Evolutionary conservation across 345 rosid species (phyloP), one percentile per base, ranked within the genome.

Genomic region (Gossypium longicalyx): DNA sequence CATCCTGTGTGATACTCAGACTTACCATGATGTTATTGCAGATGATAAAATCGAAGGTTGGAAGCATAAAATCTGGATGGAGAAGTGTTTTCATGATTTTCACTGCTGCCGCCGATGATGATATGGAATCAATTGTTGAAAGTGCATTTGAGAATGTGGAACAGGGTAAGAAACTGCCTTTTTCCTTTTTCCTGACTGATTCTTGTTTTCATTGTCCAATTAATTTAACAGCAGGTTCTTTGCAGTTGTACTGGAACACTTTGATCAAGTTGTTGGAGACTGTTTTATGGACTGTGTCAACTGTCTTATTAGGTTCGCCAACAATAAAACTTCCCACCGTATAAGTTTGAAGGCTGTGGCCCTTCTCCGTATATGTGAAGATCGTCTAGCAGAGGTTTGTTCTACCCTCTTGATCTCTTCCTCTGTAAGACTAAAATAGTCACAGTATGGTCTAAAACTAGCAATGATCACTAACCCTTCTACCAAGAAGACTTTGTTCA

Each of bases 331-430:
- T 74, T 95, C 99, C 68, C 92, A 87, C 74, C 90, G 94, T 23
- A 95, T 93, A 86, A 93, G 99, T 83, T 84, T 93, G 86, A 95
- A 95, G 90, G 99, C 99, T 68, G 89, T 95, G 86, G 99, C 99
- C 71, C 98, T 95, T 69, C 94, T 95, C 76, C 93, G 97, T 44
- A 93, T 95, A 82, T 93, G 99, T 82, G 99, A 95, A 85, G 98
- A 95, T 84, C 98, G 98, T 76, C 87, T 95, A 58, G 99, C 99
- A 56, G 99, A 95, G 97, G 99, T 95, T 77, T 73, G 85, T 71
- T 22, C 19, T 60, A 13, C 22, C 34, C 38, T 65, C 27, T 75
- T n/a, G 52, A 4, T 12, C 20, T 27, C 65, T 27, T 29, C 10
- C 65, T 27, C 38, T 59, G 38, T 57, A 59, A 12, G 38, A 25